Evolutionary conservation across 2,329 filamentous ascomycete genomes (phyloP).

Genomic region (Botryosphaeria dothidea): DNA sequence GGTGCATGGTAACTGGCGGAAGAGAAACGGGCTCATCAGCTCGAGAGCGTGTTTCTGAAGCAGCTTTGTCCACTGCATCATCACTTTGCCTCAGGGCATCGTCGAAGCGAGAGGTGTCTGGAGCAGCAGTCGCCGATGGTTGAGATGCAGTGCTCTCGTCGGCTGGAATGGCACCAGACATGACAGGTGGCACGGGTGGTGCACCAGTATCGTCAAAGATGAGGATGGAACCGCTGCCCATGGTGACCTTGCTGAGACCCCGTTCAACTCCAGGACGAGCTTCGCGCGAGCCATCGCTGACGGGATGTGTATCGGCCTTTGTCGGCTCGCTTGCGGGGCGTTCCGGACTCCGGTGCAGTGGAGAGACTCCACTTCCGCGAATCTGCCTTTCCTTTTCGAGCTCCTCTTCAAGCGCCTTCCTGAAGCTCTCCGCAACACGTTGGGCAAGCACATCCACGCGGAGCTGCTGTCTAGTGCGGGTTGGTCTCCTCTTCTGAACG

Average conservation of each 20-base stretch:
- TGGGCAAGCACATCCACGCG: slow-evolving; percentile 84
- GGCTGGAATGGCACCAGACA: slow-evolving; percentile 50
- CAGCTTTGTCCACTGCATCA: background rate
- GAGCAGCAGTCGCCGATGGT: background rate
- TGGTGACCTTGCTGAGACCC: slow-evolving; percentile 61
- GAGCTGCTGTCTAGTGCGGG: slow-evolving; percentile 45
- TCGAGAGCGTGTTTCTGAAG: background rate
- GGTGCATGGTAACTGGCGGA: slow-evolving; percentile 15
- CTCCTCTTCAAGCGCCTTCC: slow-evolving; percentile 70
- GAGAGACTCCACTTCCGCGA: background rate
- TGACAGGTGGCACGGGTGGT: slow-evolving; percentile 55
- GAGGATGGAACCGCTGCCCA: slow-evolving; percentile 85
- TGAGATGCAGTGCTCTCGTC: background rate
- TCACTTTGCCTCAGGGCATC: slow-evolving; percentile 8
- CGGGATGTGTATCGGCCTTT: background rate
- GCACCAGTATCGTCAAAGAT: slow-evolving; percentile 72
- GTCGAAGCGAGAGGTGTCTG: slow-evolving; percentile 6
- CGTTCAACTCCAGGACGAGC: slow-evolving; percentile 7
- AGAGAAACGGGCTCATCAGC: slow-evolving; percentile 7
- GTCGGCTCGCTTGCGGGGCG: background rate
- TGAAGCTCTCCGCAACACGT: slow-evolving; percentile 75
- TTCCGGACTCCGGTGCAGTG: background rate
- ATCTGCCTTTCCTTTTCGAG: slow-evolving; percentile 31
- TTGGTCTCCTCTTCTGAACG: slow-evolving; percentile 20
- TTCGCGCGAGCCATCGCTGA: background rate